These are phyloP conservation scores for Cerrena zonata DNA, from an alignment of 1,284 basidiomycete species.

Conservation along the genomic window DNA sequence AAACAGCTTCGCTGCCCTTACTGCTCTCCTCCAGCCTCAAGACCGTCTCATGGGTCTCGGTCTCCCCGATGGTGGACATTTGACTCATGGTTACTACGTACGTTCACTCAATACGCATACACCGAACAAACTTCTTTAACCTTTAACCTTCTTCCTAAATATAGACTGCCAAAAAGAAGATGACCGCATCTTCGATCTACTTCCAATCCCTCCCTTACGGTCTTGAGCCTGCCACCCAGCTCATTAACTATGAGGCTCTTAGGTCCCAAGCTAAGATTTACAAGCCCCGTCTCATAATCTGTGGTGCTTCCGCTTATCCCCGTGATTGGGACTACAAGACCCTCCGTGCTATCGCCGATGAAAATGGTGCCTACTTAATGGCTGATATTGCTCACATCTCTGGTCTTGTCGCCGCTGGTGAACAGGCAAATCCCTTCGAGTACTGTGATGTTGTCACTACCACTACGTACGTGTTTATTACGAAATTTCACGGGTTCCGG, in stretches of 20 bases:
- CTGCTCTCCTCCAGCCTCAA: constrained; percentile 93
- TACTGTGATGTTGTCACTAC: constrained; percentile 97
- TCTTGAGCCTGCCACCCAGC: constrained; percentile 78
- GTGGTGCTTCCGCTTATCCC: constrained; percentile 97
- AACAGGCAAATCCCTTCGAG: constrained; percentile 91
- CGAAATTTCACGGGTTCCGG: constrained; percentile 2
- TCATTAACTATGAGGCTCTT: constrained; percentile 87
- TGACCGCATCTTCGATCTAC: constrained; percentile 99
- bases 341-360: constrained; percentile 79
- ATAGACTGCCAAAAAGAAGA: constrained; percentile 97
- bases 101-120: constrained; percentile 17
- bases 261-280: constrained; percentile 88
- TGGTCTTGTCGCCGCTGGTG: constrained; percentile 90
- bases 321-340: constrained; percentile 94
- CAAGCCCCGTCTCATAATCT: constrained; percentile 95
- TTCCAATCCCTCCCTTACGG: constrained; percentile 98
- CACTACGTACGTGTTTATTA: constrained; percentile 64
- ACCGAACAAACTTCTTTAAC: background rate
- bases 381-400: constrained; percentile 98
- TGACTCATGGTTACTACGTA: constrained; percentile 96
- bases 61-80: constrained; percentile 95
- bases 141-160: constrained; percentile 30
- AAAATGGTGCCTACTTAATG: constrained; percentile 88
- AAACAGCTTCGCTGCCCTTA: constrained; percentile 89
- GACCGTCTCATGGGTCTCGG: constrained; percentile 99